Conservation (phyloP, 2,329 filamentous ascomycete genomes). For the Sclerotinia nivalis region DNA sequence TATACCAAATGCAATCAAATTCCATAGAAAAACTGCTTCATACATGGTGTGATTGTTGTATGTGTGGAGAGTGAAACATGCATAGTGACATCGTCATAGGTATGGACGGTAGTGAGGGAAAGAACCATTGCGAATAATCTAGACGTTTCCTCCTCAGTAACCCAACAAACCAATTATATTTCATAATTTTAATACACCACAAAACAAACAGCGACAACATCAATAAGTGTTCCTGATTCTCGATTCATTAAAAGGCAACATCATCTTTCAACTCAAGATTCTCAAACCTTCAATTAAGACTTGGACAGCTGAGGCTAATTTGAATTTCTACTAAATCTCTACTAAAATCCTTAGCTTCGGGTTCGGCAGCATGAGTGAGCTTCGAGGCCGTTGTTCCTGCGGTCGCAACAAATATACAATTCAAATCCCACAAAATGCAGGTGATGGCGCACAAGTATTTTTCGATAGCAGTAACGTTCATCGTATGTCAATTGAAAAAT, state of each 20-base stretch:
- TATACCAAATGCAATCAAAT: too few species aligned
- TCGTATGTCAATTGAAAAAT: conserved; percentile 55
- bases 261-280: neutral
- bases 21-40: too few species aligned
- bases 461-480: conserved; percentile 57
- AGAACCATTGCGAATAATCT: conserved; percentile 19
- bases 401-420: conserved; percentile 83
- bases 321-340: neutral
- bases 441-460: conserved; percentile 64
- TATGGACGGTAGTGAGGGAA: neutral
- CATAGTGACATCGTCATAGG: neutral
- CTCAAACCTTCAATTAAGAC: neutral
- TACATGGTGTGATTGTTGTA: neutral
- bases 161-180: conserved; percentile 19
- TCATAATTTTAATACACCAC: neutral
- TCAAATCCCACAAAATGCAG: conserved; percentile 60
- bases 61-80: neutral
- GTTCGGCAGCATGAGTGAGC: conserved; percentile 10
- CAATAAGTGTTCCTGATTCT: neutral
- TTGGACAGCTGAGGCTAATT: neutral
- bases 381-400: conserved; percentile 74
- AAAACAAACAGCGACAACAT: neutral
- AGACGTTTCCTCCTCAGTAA: conserved; percentile 16
- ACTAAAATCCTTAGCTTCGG: neutral
- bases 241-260: neutral